Conservation (phyloP, 2,329 filamentous ascomycete genomes). For the Xylariaceae sp. region DNA sequence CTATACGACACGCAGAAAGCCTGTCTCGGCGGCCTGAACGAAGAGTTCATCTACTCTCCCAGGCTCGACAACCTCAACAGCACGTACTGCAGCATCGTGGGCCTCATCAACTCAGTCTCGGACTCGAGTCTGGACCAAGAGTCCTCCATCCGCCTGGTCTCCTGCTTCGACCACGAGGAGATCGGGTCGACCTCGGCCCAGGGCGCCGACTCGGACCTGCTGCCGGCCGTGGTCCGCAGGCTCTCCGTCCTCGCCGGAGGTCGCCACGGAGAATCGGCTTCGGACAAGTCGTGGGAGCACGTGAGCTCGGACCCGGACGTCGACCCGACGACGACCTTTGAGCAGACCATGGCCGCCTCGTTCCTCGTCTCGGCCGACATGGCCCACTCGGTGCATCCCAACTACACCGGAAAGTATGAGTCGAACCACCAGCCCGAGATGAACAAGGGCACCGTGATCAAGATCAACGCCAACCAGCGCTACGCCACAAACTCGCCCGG, state of each 20-base stretch:
- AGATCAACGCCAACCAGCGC: conserved; percentile 94
- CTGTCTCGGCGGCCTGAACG: conserved; percentile 78
- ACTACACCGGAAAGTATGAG: conserved; percentile 91
- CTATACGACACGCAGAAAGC: conserved; percentile 93
- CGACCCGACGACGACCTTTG: conserved; percentile 72
- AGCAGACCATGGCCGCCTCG: conserved; percentile 83
- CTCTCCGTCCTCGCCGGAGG: conserved; percentile 70
- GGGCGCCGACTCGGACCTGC: conserved; percentile 84
- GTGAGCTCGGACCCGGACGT: conserved; percentile 44
- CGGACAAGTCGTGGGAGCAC: conserved; percentile 59
- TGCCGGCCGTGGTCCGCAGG: conserved; percentile 79
- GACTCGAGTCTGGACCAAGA: conserved; percentile 64
- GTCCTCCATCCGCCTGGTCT: conserved; percentile 77
- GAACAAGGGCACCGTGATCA: conserved; percentile 95
- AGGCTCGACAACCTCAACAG: conserved; percentile 93
- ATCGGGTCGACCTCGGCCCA: conserved; percentile 90
- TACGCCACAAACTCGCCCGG: conserved; percentile 96
- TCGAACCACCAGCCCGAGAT: conserved; percentile 83
- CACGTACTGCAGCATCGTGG: conserved; percentile 86
- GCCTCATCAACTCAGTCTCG: conserved; percentile 71
- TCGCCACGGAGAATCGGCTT: conserved; percentile 37
- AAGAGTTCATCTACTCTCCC: conserved; percentile 95
- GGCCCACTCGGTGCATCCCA: conserved; percentile 94
- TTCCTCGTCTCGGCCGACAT: conserved; percentile 96
- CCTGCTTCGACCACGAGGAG: conserved; percentile 96